phyloP scores from a whole-genome alignment of 2,329 filamentous ascomycete genomes.

The Pseudocercospora fuligena region DNA sequence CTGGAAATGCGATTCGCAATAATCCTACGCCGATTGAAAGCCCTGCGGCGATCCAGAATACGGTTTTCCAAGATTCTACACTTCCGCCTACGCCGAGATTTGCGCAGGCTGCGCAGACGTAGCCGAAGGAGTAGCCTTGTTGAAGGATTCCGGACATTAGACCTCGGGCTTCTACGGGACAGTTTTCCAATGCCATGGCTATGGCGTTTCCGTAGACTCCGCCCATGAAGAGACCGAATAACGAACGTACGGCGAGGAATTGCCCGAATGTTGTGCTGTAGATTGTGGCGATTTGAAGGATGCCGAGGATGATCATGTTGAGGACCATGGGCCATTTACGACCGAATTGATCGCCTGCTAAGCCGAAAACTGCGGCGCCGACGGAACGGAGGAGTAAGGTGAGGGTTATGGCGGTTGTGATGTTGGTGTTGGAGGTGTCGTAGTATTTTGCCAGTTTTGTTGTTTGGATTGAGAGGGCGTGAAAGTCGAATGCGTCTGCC shows the following conservation, averaged over 20 bases:
- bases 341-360: conserved; percentile 78
- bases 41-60: conserved; percentile 67
- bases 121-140: conserved; percentile 71
- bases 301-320: conserved; percentile 75
- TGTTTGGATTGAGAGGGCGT: conserved; percentile 78
- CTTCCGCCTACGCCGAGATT: conserved; percentile 73
- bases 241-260: conserved; percentile 65
- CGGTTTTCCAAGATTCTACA: conserved; percentile 70
- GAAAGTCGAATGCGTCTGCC: conserved; percentile 83
- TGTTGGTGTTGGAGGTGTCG: conserved; percentile 65
- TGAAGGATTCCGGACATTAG: conserved; percentile 83
- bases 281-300: conserved; percentile 77
- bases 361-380: conserved; percentile 75
- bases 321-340: conserved; percentile 59
- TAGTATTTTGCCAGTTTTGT: conserved; percentile 69
- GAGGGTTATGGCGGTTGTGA: conserved; percentile 75
- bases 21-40: conserved; percentile 72
- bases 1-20: conserved; percentile 70
- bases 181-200: conserved; percentile 70
- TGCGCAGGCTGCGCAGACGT: conserved; percentile 75
- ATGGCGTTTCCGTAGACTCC: conserved; percentile 66
- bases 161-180: conserved; percentile 70
- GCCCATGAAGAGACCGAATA: conserved; percentile 69
- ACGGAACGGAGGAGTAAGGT: conserved; percentile 75
- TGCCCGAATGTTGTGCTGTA: conserved; percentile 73